A percentile compares a stretch with the other conserved stretches of the same genome.
Conservation (phyloP, 2,329 filamentous ascomycete genomes). For the Hypoxylon sp. region DNA sequence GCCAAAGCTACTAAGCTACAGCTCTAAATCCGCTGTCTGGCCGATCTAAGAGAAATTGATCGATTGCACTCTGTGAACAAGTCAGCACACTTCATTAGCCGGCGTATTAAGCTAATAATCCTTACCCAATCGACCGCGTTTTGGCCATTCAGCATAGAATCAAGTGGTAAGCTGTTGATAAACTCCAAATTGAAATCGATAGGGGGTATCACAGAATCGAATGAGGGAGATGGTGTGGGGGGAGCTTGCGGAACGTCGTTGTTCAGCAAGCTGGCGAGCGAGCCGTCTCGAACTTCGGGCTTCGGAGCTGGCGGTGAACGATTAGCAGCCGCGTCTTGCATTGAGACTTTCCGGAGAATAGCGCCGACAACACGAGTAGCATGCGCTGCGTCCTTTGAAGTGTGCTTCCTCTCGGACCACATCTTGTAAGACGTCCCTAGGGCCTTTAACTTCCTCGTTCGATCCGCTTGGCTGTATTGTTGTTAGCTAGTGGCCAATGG, state of each 20-base stretch:
- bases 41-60: constrained; percentile 51
- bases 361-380: constrained; percentile 61
- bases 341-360: constrained; percentile 59
- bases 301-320: constrained; percentile 47
- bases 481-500: constrained; percentile 36
- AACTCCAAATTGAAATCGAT: constrained; percentile 53
- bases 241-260: constrained; percentile 50
- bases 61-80: constrained; percentile 48
- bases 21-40: constrained; percentile 47
- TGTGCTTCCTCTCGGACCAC: constrained; percentile 58
- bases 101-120: not conserved
- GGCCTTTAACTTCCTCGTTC: constrained; percentile 55
- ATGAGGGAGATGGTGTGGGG: constrained; percentile 34
- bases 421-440: constrained; percentile 60
- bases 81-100: constrained; percentile 32
- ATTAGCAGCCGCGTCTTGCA: constrained; percentile 48
- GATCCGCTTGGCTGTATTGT: constrained; percentile 50
- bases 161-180: constrained; percentile 56
- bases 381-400: constrained; percentile 61
- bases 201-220: constrained; percentile 46
- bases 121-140: constrained; percentile 61
- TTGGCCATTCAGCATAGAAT: constrained; percentile 56
- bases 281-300: constrained; percentile 52
- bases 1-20: constrained; percentile 11
- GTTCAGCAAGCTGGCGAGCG: constrained; percentile 54